Percentiles rank a stretch among this genome's conserved stretches.
Evolutionary conservation across 2,329 filamentous ascomycete genomes (phyloP).

Genomic region (Lachnellula willkommii): DNA sequence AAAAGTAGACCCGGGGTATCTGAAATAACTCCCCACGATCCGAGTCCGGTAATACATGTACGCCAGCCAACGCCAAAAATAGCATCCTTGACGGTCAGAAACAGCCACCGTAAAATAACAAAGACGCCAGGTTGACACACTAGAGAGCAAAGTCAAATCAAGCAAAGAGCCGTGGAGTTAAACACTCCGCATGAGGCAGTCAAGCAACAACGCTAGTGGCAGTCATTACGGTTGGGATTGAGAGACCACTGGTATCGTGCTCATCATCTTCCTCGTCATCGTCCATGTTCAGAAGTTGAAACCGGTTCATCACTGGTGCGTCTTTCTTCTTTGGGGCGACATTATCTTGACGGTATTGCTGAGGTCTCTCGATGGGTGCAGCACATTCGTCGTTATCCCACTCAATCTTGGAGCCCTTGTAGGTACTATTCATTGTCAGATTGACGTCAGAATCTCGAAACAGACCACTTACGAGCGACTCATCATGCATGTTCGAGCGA

Average conservation of each 20-base stretch:
- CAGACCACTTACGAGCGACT: conserved; percentile 32
- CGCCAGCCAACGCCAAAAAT: conserved; percentile 14
- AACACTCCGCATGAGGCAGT: background rate
- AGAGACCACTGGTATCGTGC: conserved; percentile 13
- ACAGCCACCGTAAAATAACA: background rate
- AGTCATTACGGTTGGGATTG: conserved; percentile 10
- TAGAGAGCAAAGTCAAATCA: background rate
- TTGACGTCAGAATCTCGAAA: conserved; percentile 13
- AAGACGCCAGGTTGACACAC: background rate
- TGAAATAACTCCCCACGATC: conserved; percentile 12
- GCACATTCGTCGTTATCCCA: conserved; percentile 71
- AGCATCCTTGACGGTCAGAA: background rate
- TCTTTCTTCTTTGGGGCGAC: conserved; percentile 34
- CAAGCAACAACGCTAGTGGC: conserved; percentile 4
- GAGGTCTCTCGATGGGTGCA: conserved; percentile 26
- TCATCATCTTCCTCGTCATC: conserved; percentile 30
- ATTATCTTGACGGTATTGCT: conserved; percentile 24
- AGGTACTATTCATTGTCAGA: conserved; percentile 44
- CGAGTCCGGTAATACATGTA: conserved; percentile 10
- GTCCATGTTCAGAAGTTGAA: conserved; percentile 52
- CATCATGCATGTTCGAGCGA: conserved; percentile 75
- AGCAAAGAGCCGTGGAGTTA: background rate
- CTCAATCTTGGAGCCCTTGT: conserved; percentile 65
- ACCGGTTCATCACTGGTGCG: conserved; percentile 51
- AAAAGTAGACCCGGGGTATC: conserved; percentile 12